Base-by-base conservation (phyloP, 2,329 filamentous ascomycete genomes). In the Penicillium sp. region DNA sequence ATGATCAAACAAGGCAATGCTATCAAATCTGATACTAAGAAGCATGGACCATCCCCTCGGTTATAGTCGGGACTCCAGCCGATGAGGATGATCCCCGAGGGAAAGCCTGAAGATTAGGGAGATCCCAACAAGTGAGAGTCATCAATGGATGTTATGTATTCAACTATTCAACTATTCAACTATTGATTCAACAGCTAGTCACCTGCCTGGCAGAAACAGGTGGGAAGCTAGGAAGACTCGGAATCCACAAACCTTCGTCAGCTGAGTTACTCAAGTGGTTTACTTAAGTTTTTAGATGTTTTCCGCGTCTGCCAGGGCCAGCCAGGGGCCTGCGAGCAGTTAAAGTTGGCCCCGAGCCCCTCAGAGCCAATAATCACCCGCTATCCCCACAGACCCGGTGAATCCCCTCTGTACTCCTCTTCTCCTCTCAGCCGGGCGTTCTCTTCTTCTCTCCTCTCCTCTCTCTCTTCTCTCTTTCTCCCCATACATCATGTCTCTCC, bases 401-500 rank as follows among this genome's bases (percentile, higher is more conserved):
- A n/a, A n/a, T n/a, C n/a, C 50, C 29, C 24, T 37, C 29, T n/a
- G 19, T n/a, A 5, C 21, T 23, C n/a, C 43, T 39, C 39, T 37
- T 34, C 29, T 9, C n/a, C n/a, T n/a, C n/a, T n/a, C n/a, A n/a
- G n/a, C n/a, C n/a, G n/a, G n/a, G n/a, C n/a, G n/a, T 36, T 46
- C 21, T 42, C 26, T 13, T 42, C 37, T 42, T 42, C 24, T 18
- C 26, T 45, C 16, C 24, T 40, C 34, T 18, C 29, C 21, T 37
- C 19, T 9, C n/a, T 28, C 40, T 26, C n/a, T 9, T n/a, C 28
- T 31, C 23, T 23, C 18, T n/a, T 36, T 31, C 26, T 26, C 24
- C 13, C 26, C 10, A 8, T 42, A 46, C 55, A 59, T 26, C 28
- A 71, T 72, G 69, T 67, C 69, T 23, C 44, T 72, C 9, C 49